Percentiles rank a stretch among this genome's conserved stretches.
phyloP scores from a whole-genome alignment of 345 rosid species.

The Syzygium aromaticum region DNA sequence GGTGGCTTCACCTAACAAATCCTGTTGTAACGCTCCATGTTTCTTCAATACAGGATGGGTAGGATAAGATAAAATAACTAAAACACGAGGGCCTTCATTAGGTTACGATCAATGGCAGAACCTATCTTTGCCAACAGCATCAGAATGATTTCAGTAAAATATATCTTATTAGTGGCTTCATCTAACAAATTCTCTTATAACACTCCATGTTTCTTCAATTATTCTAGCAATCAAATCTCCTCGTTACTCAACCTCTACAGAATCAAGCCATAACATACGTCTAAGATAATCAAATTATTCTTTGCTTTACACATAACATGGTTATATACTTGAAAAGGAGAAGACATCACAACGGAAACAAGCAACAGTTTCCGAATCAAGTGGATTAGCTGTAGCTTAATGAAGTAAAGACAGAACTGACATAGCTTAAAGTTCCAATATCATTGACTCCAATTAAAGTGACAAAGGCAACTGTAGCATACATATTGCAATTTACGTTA shows the following conservation, averaged over 20 bases:
- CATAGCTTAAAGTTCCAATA: not conserved
- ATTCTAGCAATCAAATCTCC: not conserved
- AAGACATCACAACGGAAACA: not conserved
- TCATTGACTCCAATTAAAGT: not conserved
- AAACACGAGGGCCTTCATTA: not conserved
- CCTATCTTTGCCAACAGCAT: not conserved
- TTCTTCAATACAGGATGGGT: not conserved
- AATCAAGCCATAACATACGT: not conserved
- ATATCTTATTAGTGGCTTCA: not conserved
- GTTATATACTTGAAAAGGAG: not conserved
- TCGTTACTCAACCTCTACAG: not conserved
- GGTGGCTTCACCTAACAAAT: not conserved
- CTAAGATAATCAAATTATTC: not conserved
- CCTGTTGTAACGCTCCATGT: not conserved
- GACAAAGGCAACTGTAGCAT: not conserved
- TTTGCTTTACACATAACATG: not conserved
- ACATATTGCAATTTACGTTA: not conserved
- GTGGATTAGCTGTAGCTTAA: not conserved
- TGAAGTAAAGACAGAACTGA: not conserved
- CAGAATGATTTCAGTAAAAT: not conserved
- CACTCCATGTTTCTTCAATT: not conserved
- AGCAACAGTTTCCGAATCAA: not conserved
- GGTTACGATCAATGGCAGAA: not conserved
- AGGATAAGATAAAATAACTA: not conserved
- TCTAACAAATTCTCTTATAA: not conserved